A percentile compares a stretch with the other conserved stretches of the same genome.
phyloP scores from a whole-genome alignment of 768 basidiomycete genomes.

The Paxillus involutus region DNA sequence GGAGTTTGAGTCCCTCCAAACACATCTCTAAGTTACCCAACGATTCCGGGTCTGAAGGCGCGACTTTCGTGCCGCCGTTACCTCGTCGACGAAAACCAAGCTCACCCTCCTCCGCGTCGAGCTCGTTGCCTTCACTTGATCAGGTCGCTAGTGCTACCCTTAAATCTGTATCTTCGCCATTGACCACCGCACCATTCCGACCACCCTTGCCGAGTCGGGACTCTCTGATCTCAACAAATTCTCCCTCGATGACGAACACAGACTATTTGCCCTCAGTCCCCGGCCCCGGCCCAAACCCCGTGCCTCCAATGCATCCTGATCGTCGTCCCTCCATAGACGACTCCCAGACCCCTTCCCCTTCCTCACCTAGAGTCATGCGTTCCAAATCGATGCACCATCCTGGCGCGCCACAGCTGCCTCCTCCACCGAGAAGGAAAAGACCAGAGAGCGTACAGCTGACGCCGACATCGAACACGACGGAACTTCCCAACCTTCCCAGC shows the following conservation, averaged over 20 bases:
- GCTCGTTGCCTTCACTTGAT: constrained; percentile 38
- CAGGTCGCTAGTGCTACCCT: constrained; percentile 41
- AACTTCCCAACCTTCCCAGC: constrained; percentile 11
- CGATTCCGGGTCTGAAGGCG: constrained; percentile 20
- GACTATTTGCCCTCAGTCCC: not conserved
- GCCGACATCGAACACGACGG: constrained; percentile 11
- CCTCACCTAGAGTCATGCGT: constrained; percentile 44
- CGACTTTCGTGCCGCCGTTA: constrained; percentile 29
- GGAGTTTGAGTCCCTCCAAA: constrained; percentile 34
- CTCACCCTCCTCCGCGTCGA: constrained; percentile 32
- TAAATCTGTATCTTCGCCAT: constrained; percentile 6
- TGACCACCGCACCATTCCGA: constrained; percentile 11
- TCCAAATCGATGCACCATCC: constrained; percentile 57
- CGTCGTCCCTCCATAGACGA: constrained; percentile 38
- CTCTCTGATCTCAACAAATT: constrained; percentile 8
- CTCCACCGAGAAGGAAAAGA: constrained; percentile 49
- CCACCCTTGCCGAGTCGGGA: constrained; percentile 25
- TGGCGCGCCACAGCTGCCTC: constrained; percentile 41
- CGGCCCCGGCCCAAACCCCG: constrained; percentile 32
- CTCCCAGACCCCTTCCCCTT: constrained; percentile 22
- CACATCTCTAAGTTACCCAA: constrained; percentile 1
- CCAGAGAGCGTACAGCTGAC: constrained; percentile 67
- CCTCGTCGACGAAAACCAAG: constrained; percentile 38
- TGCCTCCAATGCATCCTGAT: constrained; percentile 58
- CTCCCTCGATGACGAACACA: constrained; percentile 1